These are phyloP conservation scores for Kluyveromyces starmeri DNA, from an alignment of 805 yeast genomes.

Conservation along the genomic window DNA sequence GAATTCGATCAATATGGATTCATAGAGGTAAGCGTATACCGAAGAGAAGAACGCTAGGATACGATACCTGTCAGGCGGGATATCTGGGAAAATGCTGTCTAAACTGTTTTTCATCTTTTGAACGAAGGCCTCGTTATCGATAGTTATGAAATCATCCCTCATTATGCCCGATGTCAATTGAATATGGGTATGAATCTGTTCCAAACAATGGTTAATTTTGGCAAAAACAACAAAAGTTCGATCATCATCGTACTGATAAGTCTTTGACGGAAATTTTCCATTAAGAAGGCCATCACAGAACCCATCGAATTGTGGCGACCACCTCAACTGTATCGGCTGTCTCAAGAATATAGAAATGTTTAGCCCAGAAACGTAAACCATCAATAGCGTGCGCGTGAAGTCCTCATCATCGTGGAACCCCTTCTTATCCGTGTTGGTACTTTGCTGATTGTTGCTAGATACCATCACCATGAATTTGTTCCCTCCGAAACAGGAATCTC, in stretches of 20 bases:
- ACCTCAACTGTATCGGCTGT: conserved; percentile 50
- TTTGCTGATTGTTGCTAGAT: conserved; percentile 16
- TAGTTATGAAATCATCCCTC: conserved; percentile 8
- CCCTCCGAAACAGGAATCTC: conserved; percentile 64
- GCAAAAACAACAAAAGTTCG: conserved; percentile 47
- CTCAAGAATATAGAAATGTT: conserved; percentile 58
- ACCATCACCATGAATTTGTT: conserved; percentile 33
- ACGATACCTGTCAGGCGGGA: conserved; percentile 33
- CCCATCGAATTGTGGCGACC: conserved; percentile 35
- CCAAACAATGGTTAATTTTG: conserved; percentile 50
- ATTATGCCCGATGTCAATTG: conserved; percentile 8
- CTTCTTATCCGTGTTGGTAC: conserved; percentile 17
- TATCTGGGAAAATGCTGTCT: conserved; percentile 31
- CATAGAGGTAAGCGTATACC: conserved; percentile 58
- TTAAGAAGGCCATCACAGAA: conserved; percentile 12
- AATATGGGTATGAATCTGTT: conserved; percentile 40
- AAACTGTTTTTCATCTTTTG: conserved; percentile 40
- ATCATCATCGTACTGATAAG: conserved; percentile 32
- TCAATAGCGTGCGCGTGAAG: conserved; percentile 27
- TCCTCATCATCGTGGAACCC: conserved; percentile 17
- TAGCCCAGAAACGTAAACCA: conserved; percentile 53
- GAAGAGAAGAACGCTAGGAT: conserved; percentile 47
- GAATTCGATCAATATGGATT: conserved; percentile 36
- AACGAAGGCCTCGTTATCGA: conserved; percentile 29
- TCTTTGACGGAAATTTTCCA: conserved; percentile 5